Evolutionary conservation across 495 filamentous ascomycete genomes (phyloP).

Genomic region (Xylaria castorea): DNA sequence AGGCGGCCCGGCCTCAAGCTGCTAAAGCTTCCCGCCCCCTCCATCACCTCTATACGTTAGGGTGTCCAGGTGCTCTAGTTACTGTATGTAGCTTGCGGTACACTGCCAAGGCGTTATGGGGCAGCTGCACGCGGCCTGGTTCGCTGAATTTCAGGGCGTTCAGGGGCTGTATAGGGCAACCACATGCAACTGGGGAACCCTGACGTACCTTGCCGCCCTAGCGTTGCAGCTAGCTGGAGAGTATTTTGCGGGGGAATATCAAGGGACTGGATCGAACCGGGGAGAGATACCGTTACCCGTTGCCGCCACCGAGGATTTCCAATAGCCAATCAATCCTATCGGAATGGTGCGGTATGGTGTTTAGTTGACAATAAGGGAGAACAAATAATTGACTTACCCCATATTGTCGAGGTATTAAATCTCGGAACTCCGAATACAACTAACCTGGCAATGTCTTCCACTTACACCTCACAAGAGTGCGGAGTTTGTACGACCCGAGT

Average conservation of each 20-base stretch:
- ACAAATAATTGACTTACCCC: background rate
- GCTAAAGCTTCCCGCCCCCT: constrained; percentile 7
- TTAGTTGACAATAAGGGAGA: background rate
- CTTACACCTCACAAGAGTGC: background rate
- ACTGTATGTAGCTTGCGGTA: too few species aligned
- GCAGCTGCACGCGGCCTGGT: background rate
- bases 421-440: background rate
- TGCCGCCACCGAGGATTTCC: background rate
- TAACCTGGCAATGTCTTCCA: background rate
- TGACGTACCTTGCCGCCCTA: constrained; percentile 10
- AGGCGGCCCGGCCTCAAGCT: constrained; percentile 4
- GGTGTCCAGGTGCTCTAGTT: background rate
- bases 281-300: background rate
- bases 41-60: background rate
- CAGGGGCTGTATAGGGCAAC: constrained; percentile 13
- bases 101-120: constrained; percentile 13
- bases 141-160: constrained; percentile 17
- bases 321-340: constrained; percentile 8
- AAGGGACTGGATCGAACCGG: background rate
- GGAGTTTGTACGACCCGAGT: background rate
- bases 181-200: constrained; percentile 8
- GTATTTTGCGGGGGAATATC: constrained; percentile 23
- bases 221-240: constrained; percentile 3
- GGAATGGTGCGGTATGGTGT: background rate
- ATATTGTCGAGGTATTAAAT: background rate